Evolutionary conservation across 2,329 filamentous ascomycete species (phyloP).

Genomic region (Annulohypoxylon truncatum): DNA sequence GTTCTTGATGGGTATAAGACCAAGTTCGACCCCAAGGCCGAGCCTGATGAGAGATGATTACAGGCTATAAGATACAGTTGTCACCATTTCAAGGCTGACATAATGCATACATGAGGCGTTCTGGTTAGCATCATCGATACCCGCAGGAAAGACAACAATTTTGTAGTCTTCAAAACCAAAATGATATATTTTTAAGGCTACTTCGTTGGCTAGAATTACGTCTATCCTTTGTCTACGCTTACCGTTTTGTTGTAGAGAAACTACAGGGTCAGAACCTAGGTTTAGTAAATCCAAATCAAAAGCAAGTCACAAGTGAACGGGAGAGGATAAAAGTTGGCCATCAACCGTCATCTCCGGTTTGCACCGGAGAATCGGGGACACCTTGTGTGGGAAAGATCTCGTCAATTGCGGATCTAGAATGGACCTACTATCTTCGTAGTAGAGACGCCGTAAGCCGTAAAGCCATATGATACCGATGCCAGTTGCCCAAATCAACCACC

Average conservation of each 20-base stretch:
- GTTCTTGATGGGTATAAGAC: slow-evolving; percentile 64
- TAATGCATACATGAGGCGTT: slow-evolving; percentile 28
- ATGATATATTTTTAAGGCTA: slow-evolving; percentile 7
- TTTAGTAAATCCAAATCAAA: slow-evolving; percentile 4
- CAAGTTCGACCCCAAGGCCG: slow-evolving; percentile 50
- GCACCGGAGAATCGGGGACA: slow-evolving; percentile 84
- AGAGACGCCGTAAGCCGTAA: slow-evolving; percentile 68
- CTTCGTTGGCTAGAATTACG: neutral
- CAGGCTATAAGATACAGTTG: neutral
- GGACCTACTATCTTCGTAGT: slow-evolving; percentile 66
- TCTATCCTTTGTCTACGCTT: neutral
- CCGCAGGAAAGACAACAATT: slow-evolving; percentile 9
- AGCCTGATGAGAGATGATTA: slow-evolving; percentile 26
- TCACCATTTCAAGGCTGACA: slow-evolving; percentile 32
- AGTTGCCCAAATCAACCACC: slow-evolving; percentile 54
- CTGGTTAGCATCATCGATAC: slow-evolving; percentile 29
- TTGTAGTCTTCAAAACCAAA: neutral
- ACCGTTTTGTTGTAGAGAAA: neutral
- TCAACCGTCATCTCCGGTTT: slow-evolving; percentile 84
- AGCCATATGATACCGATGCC: slow-evolving; percentile 59
- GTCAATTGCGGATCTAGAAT: slow-evolving; percentile 69
- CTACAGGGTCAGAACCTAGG: neutral
- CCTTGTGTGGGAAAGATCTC: slow-evolving; percentile 75
- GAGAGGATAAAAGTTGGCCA: slow-evolving; percentile 72
- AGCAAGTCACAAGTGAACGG: slow-evolving; percentile 38